Conservation (phyloP, 176 grass and related monocot species). For the Canna indica region DNA sequence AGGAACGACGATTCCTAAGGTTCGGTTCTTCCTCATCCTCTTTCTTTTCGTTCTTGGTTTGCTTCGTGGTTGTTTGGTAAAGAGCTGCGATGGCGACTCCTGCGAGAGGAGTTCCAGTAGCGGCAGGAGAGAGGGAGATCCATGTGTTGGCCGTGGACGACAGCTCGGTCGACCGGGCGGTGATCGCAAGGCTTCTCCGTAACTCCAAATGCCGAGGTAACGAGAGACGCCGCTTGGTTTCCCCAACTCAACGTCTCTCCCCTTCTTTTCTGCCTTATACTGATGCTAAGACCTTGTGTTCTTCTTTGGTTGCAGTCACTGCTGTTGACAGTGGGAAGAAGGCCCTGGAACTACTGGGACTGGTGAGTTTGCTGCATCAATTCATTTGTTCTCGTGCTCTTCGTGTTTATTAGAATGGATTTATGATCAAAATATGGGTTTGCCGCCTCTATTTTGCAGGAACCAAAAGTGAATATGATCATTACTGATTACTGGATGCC, state of each 20-base stretch:
- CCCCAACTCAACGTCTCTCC: not conserved
- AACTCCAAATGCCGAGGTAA: slow-evolving; percentile 10
- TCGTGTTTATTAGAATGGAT: not conserved
- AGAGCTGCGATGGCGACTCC: not conserved
- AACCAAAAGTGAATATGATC: slow-evolving; percentile 88
- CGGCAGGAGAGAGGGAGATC: not conserved
- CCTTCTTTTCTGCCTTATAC: not conserved
- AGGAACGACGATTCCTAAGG: too few relatives aligned
- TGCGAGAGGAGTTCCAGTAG: not conserved
- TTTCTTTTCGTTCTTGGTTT: not conserved
- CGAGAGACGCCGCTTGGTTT: not conserved
- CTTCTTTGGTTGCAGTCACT: slow-evolving; percentile 41
- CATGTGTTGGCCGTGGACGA: slow-evolving; percentile 13
- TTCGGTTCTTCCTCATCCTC: not conserved
- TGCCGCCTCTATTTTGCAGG: slow-evolving; percentile 37
- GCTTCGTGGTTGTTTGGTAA: not conserved
- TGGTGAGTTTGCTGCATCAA: slow-evolving; percentile 7
- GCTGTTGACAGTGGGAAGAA: slow-evolving; percentile 90
- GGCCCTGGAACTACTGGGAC: slow-evolving; percentile 63
- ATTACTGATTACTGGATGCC: slow-evolving; percentile 98
- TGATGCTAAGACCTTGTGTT: not conserved
- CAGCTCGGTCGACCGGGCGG: slow-evolving; percentile 15
- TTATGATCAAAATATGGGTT: not conserved
- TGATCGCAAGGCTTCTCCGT: not conserved
- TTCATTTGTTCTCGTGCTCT: not conserved